These are phyloP conservation scores for Gossypium ekmanianum DNA, from an alignment of 345 rosid genomes.

Conservation along the genomic window DNA sequence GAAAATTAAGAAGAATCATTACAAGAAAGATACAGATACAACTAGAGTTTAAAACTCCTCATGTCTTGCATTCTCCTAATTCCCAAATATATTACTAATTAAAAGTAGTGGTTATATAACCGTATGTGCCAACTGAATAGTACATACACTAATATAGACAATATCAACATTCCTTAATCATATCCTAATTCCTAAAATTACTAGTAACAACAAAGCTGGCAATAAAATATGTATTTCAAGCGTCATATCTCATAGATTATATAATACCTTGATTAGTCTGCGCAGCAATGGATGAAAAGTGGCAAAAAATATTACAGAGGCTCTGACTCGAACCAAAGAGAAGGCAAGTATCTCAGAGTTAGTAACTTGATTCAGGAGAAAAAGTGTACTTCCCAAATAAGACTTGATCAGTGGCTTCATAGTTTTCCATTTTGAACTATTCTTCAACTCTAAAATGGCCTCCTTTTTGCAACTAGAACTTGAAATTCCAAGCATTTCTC, in stretches of 20 bases:
- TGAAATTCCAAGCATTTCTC: slow-evolving; percentile 58
- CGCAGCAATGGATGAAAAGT: slow-evolving; percentile 58
- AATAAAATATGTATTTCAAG: not conserved
- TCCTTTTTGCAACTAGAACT: slow-evolving; percentile 48
- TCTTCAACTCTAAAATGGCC: slow-evolving; percentile 59
- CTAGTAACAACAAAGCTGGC: not conserved
- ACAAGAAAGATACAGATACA: not conserved
- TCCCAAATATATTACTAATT: not conserved
- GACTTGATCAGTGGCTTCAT: slow-evolving; percentile 68
- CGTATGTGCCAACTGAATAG: not conserved
- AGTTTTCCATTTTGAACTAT: slow-evolving; percentile 62
- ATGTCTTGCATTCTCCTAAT: not conserved
- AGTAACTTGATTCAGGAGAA: slow-evolving; percentile 58
- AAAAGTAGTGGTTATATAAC: not conserved
- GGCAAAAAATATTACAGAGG: slow-evolving; percentile 50
- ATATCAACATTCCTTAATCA: not conserved
- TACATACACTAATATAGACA: not conserved
- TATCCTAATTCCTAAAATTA: not conserved
- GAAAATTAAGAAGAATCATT: not conserved
- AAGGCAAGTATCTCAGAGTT: slow-evolving; percentile 61
- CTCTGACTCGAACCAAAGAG: slow-evolving; percentile 53
- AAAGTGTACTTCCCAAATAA: slow-evolving; percentile 66
- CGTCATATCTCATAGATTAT: not conserved
- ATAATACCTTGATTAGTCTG: slow-evolving; percentile 66
- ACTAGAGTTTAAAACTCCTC: not conserved